phyloP scores from a whole-genome alignment of 2,329 filamentous ascomycete species.

The Waltergamsia citrina region DNA sequence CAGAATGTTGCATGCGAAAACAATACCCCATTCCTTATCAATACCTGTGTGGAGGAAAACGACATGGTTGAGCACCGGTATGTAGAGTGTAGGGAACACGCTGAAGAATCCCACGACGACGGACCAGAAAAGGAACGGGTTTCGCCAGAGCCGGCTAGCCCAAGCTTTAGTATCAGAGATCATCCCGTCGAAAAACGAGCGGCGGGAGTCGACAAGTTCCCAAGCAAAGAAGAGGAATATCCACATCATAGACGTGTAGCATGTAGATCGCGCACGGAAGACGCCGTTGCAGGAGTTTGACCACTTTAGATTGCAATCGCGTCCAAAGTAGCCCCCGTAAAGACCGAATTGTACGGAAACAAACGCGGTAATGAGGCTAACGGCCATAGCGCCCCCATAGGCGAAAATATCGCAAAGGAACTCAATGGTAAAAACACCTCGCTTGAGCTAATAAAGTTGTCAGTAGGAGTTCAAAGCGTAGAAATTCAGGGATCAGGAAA shows the following conservation, averaged over 20 bases:
- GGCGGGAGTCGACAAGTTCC: conserved; percentile 57
- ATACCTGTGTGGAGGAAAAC: conserved; percentile 61
- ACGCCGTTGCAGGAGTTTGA: conserved; percentile 42
- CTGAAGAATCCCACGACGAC: conserved; percentile 43
- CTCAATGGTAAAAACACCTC: conserved; percentile 55
- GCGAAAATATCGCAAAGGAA: conserved; percentile 53
- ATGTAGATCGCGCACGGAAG: conserved; percentile 56
- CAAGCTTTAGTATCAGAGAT: conserved; percentile 41
- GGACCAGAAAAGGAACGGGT: conserved; percentile 41
- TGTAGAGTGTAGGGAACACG: conserved; percentile 54
- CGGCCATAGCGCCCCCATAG: conserved; percentile 56
- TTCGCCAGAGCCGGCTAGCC: conserved; percentile 43
- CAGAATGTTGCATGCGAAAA: conserved; percentile 48
- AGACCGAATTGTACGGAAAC: conserved; percentile 47
- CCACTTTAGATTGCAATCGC: conserved; percentile 47
- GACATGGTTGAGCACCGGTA: conserved; percentile 54
- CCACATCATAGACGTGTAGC: conserved; percentile 60
- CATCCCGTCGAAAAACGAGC: conserved; percentile 53
- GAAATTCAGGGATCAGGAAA: not conserved
- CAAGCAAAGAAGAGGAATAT: conserved; percentile 59
- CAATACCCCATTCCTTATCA: conserved; percentile 60
- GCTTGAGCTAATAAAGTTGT: conserved; percentile 17
- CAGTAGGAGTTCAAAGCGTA: not conserved
- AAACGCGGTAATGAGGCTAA: conserved; percentile 47
- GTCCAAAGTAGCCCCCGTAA: conserved; percentile 43